Base-by-base conservation (phyloP, 2,329 filamentous ascomycete species). In the Fusarium pseudograminearum region DNA sequence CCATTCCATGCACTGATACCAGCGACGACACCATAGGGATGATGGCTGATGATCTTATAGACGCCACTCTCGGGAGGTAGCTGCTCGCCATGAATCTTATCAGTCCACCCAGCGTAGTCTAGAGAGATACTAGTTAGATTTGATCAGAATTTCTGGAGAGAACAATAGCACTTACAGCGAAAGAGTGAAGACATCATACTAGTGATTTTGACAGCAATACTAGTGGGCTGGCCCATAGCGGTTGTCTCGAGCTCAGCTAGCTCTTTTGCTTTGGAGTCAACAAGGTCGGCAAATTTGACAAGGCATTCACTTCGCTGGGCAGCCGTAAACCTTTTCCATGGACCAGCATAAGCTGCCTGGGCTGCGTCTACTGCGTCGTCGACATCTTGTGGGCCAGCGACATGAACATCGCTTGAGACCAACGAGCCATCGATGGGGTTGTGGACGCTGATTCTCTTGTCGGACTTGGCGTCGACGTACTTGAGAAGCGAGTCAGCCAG, bases 21-120 rank as follows among this genome's bases (percentile, higher is more conserved):
- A 40, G 53, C 44, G 5, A 50, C 44, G 11, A 57, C 53, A 7
- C 53, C 53, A 16, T 41, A 50, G 1, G 53, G 53, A n/a, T 57
- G 42, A 8, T 57, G 44, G n/a, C 53, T 50, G 16, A 57, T 50
- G 16, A 57, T 57, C 26, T 57, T 57, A 20, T 50, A 50, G 16
- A 57, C 31, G 4, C 53, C 53, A 16, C 36, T 26, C 14, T 56
- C 53, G 3, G 42, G 33, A 30, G 53, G 33, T 3, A 56, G 9
- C 16, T 48, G 44, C 8, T 56, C 53, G 8, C 53, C 53, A 15
- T 24, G 31, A 14, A 56, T 38, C 7, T 56, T 56, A 8, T 56
- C 53, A 4, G 53, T 50, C 53, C 53, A 56, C 3, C 53, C 53
- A 12, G 53, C 53, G n/a, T 51, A 51, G 18, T 51, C 47, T 50